These are phyloP conservation scores for Kalanchoe fedtschenkoi DNA, from an alignment of 164 flowering plant species.

Conservation along the genomic window DNA sequence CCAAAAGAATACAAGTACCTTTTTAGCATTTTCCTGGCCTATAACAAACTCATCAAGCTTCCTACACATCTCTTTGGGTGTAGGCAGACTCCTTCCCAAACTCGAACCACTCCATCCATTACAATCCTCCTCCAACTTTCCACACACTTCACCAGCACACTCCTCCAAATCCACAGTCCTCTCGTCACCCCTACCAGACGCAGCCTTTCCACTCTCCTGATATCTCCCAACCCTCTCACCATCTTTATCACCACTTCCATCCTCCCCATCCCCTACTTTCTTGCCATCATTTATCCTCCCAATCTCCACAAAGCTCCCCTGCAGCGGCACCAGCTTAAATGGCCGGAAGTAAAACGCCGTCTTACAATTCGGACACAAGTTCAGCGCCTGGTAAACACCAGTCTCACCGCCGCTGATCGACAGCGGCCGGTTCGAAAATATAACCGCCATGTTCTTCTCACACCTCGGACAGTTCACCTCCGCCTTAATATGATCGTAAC, in stretches of 20 bases:
- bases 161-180: neutral
- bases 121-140: neutral
- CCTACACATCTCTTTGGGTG: conserved; percentile 37
- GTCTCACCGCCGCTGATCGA: conserved; percentile 30
- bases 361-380: conserved; percentile 36
- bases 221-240: too few relatives aligned
- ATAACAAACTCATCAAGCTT: conserved; percentile 36
- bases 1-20: conserved; percentile 15
- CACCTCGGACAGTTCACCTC: conserved; percentile 52
- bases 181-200: neutral
- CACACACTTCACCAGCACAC: neutral
- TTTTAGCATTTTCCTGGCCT: conserved; percentile 34
- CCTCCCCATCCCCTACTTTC: conserved; percentile 2
- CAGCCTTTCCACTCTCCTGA: neutral
- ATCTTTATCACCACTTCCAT: neutral
- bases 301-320: conserved; percentile 36
- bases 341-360: conserved; percentile 51
- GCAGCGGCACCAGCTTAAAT: conserved; percentile 31
- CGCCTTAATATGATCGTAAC: conserved; percentile 37
- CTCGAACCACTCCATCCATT: conserved; percentile 6
- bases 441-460: conserved; percentile 27
- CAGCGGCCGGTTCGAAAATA: conserved; percentile 47
- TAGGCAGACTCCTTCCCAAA: conserved; percentile 22
- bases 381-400: conserved; percentile 44
- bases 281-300: conserved; percentile 18